Conservation (phyloP, 129 eudicot species). For the Gnaphalium uliginosum region DNA sequence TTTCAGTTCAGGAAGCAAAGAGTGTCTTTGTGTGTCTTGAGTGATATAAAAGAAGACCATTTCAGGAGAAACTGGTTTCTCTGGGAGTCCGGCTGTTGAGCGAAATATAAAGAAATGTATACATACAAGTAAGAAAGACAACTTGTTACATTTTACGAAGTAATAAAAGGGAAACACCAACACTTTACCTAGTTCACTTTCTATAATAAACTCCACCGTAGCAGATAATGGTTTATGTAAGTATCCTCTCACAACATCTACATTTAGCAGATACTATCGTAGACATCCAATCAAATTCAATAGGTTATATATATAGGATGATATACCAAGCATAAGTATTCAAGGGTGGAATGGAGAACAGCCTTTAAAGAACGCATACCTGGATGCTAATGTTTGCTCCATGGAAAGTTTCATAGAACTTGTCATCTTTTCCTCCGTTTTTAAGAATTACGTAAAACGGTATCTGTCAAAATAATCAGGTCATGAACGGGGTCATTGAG, state of each 20-base stretch:
- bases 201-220: conserved; percentile 68
- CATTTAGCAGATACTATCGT: conserved; percentile 68
- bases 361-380: conserved; percentile 34
- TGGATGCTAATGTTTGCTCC: conserved; percentile 62
- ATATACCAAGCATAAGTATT: conserved; percentile 33
- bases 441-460: conserved; percentile 67
- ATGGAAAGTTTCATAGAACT: conserved; percentile 66
- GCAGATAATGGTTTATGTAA: conserved; percentile 71
- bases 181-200: conserved; percentile 60
- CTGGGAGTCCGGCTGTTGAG: conserved; percentile 51
- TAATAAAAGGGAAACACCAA: background rate
- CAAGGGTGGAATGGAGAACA: conserved; percentile 10
- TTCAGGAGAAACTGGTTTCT: conserved; percentile 70
- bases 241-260: conserved; percentile 70
- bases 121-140: background rate
- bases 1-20: conserved; percentile 74
- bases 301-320: conserved; percentile 58
- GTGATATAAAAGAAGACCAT: conserved; percentile 79
- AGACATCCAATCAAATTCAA: conserved; percentile 43
- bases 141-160: conserved; percentile 15
- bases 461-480: conserved; percentile 42
- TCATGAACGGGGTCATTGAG: background rate
- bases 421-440: conserved; percentile 48
- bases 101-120: background rate
- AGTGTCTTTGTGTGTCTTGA: conserved; percentile 82